Evolutionary conservation across 805 yeast species (phyloP).

Genomic region (Pichia cephalocereana): DNA sequence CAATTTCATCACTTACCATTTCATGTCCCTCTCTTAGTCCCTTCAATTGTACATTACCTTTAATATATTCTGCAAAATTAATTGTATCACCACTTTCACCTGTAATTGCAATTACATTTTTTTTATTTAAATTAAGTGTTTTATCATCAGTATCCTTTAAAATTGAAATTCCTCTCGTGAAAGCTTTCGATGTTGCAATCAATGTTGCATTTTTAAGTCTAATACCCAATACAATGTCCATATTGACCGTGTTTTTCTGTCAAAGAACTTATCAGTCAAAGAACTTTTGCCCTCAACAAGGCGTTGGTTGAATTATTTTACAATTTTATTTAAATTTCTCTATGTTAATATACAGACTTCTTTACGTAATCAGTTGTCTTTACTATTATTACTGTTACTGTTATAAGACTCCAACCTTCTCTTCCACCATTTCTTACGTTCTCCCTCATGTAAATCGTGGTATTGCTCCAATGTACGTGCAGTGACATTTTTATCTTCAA

Average conservation of each 20-base stretch:
- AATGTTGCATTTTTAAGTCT: constrained; percentile 73
- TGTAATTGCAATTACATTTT: constrained; percentile 76
- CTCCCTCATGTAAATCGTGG: constrained; percentile 26
- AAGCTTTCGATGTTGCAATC: constrained; percentile 91
- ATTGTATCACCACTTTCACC: constrained; percentile 97
- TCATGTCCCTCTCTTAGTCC: constrained; percentile 79
- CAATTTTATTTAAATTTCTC: too few relatives aligned
- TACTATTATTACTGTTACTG: not conserved
- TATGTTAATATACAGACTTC: too few relatives aligned
- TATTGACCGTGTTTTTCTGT: constrained; percentile 18
- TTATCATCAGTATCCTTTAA: constrained; percentile 74
- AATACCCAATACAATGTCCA: constrained; percentile 91
- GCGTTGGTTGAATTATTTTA: too few relatives aligned
- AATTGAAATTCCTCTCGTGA: constrained; percentile 81
- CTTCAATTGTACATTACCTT: constrained; percentile 84
- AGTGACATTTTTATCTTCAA: not conserved
- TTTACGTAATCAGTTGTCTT: too few relatives aligned
- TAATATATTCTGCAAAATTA: constrained; percentile 89
- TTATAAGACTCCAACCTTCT: constrained; percentile 30
- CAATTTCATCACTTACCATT: constrained; percentile 76
- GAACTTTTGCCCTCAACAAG: not conserved
- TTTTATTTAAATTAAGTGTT: constrained; percentile 64
- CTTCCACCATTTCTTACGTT: constrained; percentile 39
- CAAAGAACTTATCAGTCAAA: too few relatives aligned
- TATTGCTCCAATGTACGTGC: too few relatives aligned